A percentile compares a stretch with the other conserved stretches of the same genome.
phyloP scores from a whole-genome alignment of 768 basidiomycete genomes.

The Epithele typhae region DNA sequence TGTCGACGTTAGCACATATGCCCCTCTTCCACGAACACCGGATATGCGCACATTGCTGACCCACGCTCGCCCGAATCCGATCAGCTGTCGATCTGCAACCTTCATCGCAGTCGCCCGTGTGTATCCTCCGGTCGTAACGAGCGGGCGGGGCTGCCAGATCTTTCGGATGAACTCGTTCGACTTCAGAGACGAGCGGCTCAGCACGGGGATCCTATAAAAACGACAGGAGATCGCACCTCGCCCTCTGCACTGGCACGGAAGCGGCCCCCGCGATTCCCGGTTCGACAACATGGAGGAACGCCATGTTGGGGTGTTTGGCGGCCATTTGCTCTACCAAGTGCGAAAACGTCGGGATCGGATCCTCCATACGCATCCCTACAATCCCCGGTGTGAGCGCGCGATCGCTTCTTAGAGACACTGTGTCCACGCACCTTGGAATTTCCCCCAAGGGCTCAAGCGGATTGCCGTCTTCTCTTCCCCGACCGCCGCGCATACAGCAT shows the following conservation, averaged over 20 bases:
- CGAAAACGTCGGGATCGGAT: slow-evolving; percentile 49
- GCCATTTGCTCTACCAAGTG: slow-evolving; percentile 39
- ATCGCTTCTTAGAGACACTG: no score
- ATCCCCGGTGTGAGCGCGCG: no score
- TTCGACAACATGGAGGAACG: slow-evolving; percentile 34
- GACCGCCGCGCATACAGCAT: slow-evolving; percentile 31
- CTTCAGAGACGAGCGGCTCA: neutral
- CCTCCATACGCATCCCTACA: slow-evolving; percentile 39
- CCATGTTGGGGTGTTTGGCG: slow-evolving; percentile 33
- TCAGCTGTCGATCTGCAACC: slow-evolving; percentile 14
- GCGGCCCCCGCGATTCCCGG: slow-evolving; percentile 7
- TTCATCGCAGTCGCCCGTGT: slow-evolving; percentile 15
- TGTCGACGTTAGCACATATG: neutral
- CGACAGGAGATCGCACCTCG: no score
- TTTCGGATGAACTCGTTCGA: slow-evolving; percentile 14
- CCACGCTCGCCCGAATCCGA: slow-evolving; percentile 21
- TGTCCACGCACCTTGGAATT: slow-evolving; percentile 14
- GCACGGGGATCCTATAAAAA: no score
- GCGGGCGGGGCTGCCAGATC: slow-evolving; percentile 14
- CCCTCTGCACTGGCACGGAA: no score
- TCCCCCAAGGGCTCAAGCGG: slow-evolving; percentile 32
- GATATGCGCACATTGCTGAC: slow-evolving; percentile 20
- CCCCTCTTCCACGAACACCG: neutral
- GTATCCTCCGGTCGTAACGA: slow-evolving; percentile 18
- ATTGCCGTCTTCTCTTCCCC: slow-evolving; percentile 37